Evolutionary conservation across 2,329 filamentous ascomycete genomes (phyloP), one percentile per base, ranked within the genome.

Genomic region (Aspergillus bombycis): DNA sequence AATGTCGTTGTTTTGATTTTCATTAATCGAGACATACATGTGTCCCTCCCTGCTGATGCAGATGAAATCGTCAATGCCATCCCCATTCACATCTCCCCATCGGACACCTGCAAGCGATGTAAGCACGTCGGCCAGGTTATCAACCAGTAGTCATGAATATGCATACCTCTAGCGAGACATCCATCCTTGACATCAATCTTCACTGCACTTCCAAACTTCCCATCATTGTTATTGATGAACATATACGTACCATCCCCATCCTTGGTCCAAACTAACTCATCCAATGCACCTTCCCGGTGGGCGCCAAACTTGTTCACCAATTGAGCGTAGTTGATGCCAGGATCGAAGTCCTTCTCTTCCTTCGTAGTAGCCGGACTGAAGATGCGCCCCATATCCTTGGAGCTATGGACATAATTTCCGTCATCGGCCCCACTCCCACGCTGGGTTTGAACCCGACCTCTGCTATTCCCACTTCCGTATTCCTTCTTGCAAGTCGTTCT

Each of bases 21-120:
- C 19, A 5, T 54, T 54, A 14, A 54, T 26, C 1, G 50, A 54
- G 12, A 23, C 50, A 14, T 54, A 54, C 50, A 54, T 54, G 10
- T n/a, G 19, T 6, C 50, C 50, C 28, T 54, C 50, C 28, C 30
- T 54, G 32, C 50, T 54, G 19, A 36, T 54, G 32, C 50, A 54
- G 50, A 54, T 54, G 50, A 54, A 54, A 36, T 54, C 50, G n/a
- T 54, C 50, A 11, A 54, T n/a, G 12, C 50, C 50, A 6, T 54
- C 50, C 19, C 32, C 32, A 16, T 36, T 54, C 10, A 54, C 19
- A 36, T 54, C 50, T 3, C 50, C 50, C 50, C 50, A 54, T 21
- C 32, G 50, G 6, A 36, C 50, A 23, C 50, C 48, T 53, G 28
- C 12, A 19, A 16, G 8, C 2, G 12, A 16, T 52, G 32, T 46